Percentiles rank a stretch among this genome's conserved stretches.
These are phyloP conservation scores for Biscogniauxia sp. DNA, from an alignment of 2,329 filamentous ascomycete species.

Conservation along the genomic window DNA sequence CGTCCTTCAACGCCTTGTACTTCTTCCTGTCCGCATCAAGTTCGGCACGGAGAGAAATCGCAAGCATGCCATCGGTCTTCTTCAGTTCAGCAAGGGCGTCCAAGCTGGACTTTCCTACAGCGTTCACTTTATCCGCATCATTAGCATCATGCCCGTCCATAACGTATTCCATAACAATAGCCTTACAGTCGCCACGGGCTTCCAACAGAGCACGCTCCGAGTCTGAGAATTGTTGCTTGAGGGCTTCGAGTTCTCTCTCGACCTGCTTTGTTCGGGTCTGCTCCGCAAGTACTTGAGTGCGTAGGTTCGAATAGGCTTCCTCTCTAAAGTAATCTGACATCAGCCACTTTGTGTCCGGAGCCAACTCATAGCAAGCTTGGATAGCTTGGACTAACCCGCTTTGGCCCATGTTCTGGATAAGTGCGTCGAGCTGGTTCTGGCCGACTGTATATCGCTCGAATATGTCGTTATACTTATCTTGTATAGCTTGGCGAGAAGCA, in stretches of 20 bases:
- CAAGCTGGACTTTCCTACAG: conserved; percentile 52
- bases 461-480: conserved; percentile 53
- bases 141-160: conserved; percentile 24
- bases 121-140: conserved; percentile 41
- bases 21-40: conserved; percentile 54
- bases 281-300: conserved; percentile 48
- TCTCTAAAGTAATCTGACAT: conserved; percentile 49
- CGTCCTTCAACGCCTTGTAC: conserved; percentile 46
- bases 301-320: conserved; percentile 51
- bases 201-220: conserved; percentile 54
- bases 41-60: conserved; percentile 56
- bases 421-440: conserved; percentile 55
- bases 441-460: conserved; percentile 57
- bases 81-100: conserved; percentile 58
- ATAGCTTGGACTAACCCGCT: conserved; percentile 53
- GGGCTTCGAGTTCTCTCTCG: conserved; percentile 43
- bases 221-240: conserved; percentile 45
- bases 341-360: conserved; percentile 38
- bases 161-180: conserved; percentile 25
- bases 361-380: conserved; percentile 33
- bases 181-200: conserved; percentile 51
- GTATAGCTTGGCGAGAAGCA: conserved; percentile 49
- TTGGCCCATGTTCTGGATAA: conserved; percentile 49
- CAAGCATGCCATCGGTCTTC: conserved; percentile 57
- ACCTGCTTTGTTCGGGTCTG: conserved; percentile 45